phyloP scores from a whole-genome alignment of 2,329 filamentous ascomycete species.

The Talaromyces islandicus region DNA sequence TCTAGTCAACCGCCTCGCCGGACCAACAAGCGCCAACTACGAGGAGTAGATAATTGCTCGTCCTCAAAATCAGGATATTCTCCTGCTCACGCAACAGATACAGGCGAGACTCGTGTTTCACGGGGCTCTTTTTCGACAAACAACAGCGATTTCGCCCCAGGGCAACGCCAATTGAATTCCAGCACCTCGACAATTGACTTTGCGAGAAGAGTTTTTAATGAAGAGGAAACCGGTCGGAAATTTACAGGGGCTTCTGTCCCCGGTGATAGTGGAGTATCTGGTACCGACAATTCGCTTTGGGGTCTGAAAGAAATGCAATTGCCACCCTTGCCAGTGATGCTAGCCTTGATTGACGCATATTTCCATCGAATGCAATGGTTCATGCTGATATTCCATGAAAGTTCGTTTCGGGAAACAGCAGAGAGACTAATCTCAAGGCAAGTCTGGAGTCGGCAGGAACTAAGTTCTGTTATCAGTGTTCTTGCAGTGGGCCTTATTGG shows the following conservation, averaged over 20 bases:
- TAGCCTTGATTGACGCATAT: slow-evolving; percentile 15
- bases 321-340: slow-evolving; percentile 13
- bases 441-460: slow-evolving; percentile 14
- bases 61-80: not conserved
- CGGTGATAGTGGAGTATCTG: slow-evolving; percentile 11
- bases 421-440: slow-evolving; percentile 9
- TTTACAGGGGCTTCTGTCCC: slow-evolving; percentile 13
- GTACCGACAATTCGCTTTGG: slow-evolving; percentile 12
- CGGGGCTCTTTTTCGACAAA: not conserved
- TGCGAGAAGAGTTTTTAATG: slow-evolving; percentile 15
- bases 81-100: not conserved
- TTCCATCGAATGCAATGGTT: slow-evolving; percentile 19
- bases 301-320: slow-evolving; percentile 13
- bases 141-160: not conserved
- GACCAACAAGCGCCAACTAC: not conserved
- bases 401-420: slow-evolving; percentile 11
- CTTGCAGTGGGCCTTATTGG: slow-evolving; percentile 15
- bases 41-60: not conserved
- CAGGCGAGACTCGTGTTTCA: not conserved
- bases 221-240: slow-evolving; percentile 14
- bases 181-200: slow-evolving; percentile 17
- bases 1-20: slow-evolving; percentile 1
- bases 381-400: slow-evolving; percentile 15
- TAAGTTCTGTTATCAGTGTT: slow-evolving; percentile 12
- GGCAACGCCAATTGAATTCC: slow-evolving; percentile 8